Evolutionary conservation across 176 grass and related monocot genomes (phyloP).

Genomic region (Puccinellia tenuiflora): DNA sequence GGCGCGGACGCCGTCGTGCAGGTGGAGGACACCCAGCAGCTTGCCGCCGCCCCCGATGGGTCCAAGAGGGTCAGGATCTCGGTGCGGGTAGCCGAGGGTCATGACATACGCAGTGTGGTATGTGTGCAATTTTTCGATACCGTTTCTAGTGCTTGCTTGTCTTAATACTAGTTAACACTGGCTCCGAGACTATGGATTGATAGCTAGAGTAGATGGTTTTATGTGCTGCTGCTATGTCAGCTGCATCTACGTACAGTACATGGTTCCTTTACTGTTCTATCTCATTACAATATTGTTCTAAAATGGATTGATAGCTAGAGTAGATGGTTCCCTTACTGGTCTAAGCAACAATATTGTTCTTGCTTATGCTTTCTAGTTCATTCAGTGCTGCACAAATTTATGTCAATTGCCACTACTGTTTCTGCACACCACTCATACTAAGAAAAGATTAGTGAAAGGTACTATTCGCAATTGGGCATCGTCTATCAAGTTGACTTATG

Average conservation of each 20-base stretch:
- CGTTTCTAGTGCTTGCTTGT: not conserved
- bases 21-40: conserved; percentile 79
- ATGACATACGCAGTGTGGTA: conserved; percentile 78
- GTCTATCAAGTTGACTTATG: not conserved
- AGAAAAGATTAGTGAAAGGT: not conserved
- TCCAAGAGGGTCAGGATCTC: conserved; percentile 70
- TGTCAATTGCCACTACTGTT: not conserved
- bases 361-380: not conserved
- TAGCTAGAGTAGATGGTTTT: not conserved
- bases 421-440: not conserved
- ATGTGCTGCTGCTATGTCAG: no score
- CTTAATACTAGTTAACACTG: not conserved
- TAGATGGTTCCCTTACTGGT: not conserved
- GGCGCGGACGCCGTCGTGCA: conserved; percentile 84
- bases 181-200: not conserved
- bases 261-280: not conserved
- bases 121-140: not conserved
- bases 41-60: conserved; percentile 19
- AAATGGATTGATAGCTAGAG: no score
- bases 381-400: not conserved
- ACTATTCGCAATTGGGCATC: not conserved
- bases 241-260: no score
- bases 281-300: not conserved
- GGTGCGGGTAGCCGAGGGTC: conserved; percentile 27
- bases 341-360: not conserved